Evolutionary conservation across 805 yeast genomes (phyloP).

Genomic region (Teunomyces barrocoloradensis): DNA sequence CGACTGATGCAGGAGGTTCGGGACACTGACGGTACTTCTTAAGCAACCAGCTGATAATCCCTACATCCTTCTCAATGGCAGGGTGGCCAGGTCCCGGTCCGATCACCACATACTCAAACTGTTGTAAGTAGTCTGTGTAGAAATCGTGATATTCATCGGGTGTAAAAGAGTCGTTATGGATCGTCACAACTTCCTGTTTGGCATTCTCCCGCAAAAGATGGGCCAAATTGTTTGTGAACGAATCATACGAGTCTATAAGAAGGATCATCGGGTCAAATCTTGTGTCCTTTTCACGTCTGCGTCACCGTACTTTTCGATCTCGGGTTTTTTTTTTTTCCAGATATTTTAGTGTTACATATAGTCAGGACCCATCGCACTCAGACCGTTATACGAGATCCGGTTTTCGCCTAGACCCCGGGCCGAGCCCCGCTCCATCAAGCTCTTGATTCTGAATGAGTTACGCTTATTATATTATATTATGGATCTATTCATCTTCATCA

Average conservation of each 20-base stretch:
- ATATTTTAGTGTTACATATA: neutral
- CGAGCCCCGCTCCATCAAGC: too few species aligned
- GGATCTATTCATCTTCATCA: conserved; percentile 21
- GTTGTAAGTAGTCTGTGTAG: conserved; percentile 42
- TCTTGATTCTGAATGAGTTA: too few species aligned
- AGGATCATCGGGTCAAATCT: conserved; percentile 45
- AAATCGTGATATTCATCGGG: conserved; percentile 28
- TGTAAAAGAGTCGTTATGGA: conserved; percentile 59
- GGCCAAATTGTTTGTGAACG: conserved; percentile 82
- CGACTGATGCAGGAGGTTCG: conserved; percentile 10
- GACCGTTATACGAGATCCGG: neutral
- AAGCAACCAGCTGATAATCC: conserved; percentile 64
- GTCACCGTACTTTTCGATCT: neutral
- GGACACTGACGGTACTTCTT: conserved; percentile 16
- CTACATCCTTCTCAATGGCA: conserved; percentile 56
- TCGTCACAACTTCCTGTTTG: conserved; percentile 48
- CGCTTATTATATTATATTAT: too few species aligned
- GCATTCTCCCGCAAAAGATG: conserved; percentile 57
- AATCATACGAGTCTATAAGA: conserved; percentile 90
- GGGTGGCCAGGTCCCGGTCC: conserved; percentile 99
- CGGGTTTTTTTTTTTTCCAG: neutral
- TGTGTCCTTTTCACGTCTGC: neutral
- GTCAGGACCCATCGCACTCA: neutral
- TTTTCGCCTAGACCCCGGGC: too few species aligned
- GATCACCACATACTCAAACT: conserved; percentile 72